Base-by-base conservation (phyloP, 257 asterid genomes). In the Nicotiana sylvestris region DNA sequence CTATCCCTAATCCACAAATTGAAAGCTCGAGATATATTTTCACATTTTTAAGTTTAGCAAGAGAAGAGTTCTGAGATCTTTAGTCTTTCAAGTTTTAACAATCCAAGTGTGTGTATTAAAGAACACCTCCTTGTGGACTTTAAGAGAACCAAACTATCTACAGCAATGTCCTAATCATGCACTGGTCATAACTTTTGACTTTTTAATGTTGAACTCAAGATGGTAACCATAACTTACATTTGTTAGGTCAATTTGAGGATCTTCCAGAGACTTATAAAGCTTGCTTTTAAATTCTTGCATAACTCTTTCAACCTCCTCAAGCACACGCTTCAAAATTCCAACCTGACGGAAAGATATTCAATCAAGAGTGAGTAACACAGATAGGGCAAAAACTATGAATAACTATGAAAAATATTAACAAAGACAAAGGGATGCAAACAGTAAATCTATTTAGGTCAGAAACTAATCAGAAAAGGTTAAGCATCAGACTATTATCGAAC, bases 251-350 rank as follows among this genome's bases (percentile, higher is more conserved):
- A 94, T 87, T 82, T 88, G 88, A 56, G 97, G 99, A 90, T 94
- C 99, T 89, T 94, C 98, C 98, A 96, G 92, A 92, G 98, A 87
- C 87, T 91, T 96, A 87, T 91, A 92, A 84, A 96, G 99, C 96
- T 89, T 94, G 91, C 91, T 91, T 89, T 94, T 94, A 90, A 96
- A 96, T 88, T 94, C 99, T 81, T 86, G 96, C 95, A 96, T 94
- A 55, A 94, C 97, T 84, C 93, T 94, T 87, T 94, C 98, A 86
- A 94, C 98, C 90, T 94, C 98, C 90, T 94, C 98, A 66, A 94
- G 93, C 66, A 94, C 98, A 77, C 98, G 97, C 85, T 93, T 94
- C 55, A 94, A 97, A 84, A 94, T 94, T 83, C 94, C 99, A 51
- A 94, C 98, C 99, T 96, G 92, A 84, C 29, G 46, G 85, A 86